Base-by-base conservation (phyloP, 1,284 basidiomycete species). In the Malassezia cuniculi region DNA sequence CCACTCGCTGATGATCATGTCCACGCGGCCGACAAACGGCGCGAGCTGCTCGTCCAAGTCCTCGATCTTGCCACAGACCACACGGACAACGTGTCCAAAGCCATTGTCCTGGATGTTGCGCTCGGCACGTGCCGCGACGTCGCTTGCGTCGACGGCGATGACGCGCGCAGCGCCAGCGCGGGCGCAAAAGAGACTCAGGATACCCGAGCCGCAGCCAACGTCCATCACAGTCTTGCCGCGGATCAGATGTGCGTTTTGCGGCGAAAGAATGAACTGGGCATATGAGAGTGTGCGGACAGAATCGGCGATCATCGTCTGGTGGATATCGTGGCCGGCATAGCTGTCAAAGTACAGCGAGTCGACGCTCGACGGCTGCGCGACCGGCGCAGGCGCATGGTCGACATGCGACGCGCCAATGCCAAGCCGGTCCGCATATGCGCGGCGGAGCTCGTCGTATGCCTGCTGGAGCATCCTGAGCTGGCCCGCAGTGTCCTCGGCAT, bases 1-100 rank as follows among this genome's bases (percentile, higher is more conserved):
- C 90, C 90, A 97, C 69, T 97, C 90, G 20, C 83, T 87, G 34
- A 95, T 74, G 63, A 97, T 86, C 36, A 95, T 75, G 66, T 95
- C 89, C 24, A 95, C 87, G 34, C 83, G 74, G 3, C 56, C 60
- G 11, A 76, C 73, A 31, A 80, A 72, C 19, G 70, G 76, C 17
- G 79, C 76, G 3, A 83, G 79, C 0, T 69, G 67, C 8, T 83
- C 70, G 6, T 68, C 68, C 41, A 94, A 79, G 27, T 86, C 78
- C 68, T 94, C 89, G 3, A 94, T 75, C 67, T 89, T 90, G 28
- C 85, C 83, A 38, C 76, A 78, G 48, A 89, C 76, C 18, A 93
- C 84, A 3, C 78, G 37, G 59, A 95, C 82, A 24, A 81, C 68
- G 50, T 80, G 71, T 18, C 78, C 77, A 21, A 85, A 73, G 0